A percentile compares a stretch with the other conserved stretches of the same genome.
phyloP scores from a whole-genome alignment of 129 eudicot genomes.

The Centrapalus pauciflorus region DNA sequence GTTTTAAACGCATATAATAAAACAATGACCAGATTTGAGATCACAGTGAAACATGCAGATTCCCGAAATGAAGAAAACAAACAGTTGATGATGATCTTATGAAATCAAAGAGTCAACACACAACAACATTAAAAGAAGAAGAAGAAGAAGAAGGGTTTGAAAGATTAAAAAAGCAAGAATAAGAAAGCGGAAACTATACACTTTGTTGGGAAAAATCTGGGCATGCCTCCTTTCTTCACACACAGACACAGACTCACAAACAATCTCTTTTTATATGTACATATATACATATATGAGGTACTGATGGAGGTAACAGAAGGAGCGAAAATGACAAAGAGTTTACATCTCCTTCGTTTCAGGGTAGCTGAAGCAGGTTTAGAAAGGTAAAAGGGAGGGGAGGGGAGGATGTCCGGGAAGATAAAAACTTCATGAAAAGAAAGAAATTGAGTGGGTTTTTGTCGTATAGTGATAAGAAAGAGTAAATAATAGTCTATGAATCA shows the following conservation, averaged over 20 bases:
- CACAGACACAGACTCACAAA: no score
- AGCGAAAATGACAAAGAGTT: slow-evolving; percentile 19
- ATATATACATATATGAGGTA: neutral
- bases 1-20: neutral
- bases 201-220: slow-evolving; percentile 26
- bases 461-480: slow-evolving; percentile 5
- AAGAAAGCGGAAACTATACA: slow-evolving; percentile 15
- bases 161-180: neutral
- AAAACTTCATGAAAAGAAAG: neutral
- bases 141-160: neutral
- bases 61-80: neutral
- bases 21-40: neutral
- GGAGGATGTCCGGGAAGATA: no score
- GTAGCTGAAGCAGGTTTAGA: no score
- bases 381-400: no score
- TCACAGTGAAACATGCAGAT: slow-evolving; percentile 18
- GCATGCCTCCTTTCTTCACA: slow-evolving; percentile 35
- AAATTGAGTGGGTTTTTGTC: slow-evolving; percentile 30
- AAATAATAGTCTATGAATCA: slow-evolving; percentile 26
- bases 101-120: slow-evolving; percentile 9
- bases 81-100: neutral
- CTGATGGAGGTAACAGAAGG: no score
- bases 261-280: neutral
- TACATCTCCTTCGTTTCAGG: slow-evolving; percentile 5
- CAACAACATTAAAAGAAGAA: neutral